Conservation (phyloP, 1,284 basidiomycete species). For the Amylostereum chailletii region DNA sequence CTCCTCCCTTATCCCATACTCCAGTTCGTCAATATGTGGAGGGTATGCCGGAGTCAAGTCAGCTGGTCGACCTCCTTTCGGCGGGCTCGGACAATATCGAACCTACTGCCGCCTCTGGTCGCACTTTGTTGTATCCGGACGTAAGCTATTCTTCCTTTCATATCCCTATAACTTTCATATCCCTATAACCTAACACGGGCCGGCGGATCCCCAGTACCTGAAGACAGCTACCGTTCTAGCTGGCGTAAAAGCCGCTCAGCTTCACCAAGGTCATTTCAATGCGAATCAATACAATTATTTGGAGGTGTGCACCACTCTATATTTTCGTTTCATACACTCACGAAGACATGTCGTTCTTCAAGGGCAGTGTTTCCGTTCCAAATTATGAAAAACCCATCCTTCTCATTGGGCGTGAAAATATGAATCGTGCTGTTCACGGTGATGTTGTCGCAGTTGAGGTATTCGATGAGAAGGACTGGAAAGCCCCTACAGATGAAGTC, state of each 20-base stretch:
- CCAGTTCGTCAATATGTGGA: constrained; percentile 77
- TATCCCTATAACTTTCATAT: constrained; percentile 1
- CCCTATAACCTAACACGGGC: constrained; percentile 1
- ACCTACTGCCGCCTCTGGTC: constrained; percentile 45
- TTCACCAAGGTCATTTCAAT: constrained; percentile 92
- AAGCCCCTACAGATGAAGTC: constrained; percentile 86
- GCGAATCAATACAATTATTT: constrained; percentile 96
- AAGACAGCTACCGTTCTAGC: constrained; percentile 67
- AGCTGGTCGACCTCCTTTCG: constrained; percentile 76
- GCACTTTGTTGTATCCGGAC: constrained; percentile 69
- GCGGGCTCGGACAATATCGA: constrained; percentile 55
- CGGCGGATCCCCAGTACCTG: constrained; percentile 55
- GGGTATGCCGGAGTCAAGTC: constrained; percentile 50
- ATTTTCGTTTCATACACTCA: not conserved
- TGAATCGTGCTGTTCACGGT: constrained; percentile 94
- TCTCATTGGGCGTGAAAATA: constrained; percentile 83
- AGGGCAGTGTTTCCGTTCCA: constrained; percentile 78
- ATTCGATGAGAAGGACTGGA: constrained; percentile 87
- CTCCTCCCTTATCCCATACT: not conserved
- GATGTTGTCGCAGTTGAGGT: constrained; percentile 91
- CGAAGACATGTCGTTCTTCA: not conserved
- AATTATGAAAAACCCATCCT: constrained; percentile 75
- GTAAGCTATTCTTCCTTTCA: constrained; percentile 30
- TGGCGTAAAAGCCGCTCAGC: constrained; percentile 78
- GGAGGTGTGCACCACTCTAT: constrained; percentile 45